Evolutionary conservation across 768 basidiomycete genomes (phyloP).

Genomic region (Astraeus odoratus): DNA sequence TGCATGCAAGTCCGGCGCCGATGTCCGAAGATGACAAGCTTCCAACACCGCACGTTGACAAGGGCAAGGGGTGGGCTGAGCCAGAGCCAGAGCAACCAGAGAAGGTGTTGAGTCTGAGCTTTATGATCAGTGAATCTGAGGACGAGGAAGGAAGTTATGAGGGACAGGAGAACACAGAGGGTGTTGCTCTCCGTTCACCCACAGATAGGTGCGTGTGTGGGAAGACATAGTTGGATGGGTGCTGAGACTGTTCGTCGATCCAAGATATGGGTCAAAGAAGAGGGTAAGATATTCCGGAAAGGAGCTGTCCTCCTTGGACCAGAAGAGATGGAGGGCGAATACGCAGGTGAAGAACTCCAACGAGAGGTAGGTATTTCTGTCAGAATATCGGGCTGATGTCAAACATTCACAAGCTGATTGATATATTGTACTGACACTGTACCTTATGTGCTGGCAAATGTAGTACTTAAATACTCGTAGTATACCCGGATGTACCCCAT

Average conservation of each 20-base stretch:
- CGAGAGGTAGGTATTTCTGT: conserved; percentile 47
- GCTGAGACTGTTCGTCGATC: conserved; percentile 38
- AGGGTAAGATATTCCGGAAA: conserved; percentile 94
- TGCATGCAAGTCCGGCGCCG: conserved; percentile 2
- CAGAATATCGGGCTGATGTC: too few relatives aligned
- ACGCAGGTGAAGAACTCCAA: conserved; percentile 82
- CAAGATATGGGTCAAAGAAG: conserved; percentile 82
- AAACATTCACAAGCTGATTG: too few relatives aligned
- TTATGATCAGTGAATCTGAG: conserved; percentile 46
- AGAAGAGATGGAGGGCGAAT: conserved; percentile 87
- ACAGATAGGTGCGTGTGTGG: conserved; percentile 38
- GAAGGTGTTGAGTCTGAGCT: conserved; percentile 66
- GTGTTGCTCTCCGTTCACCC: conserved; percentile 9
- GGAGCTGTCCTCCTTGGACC: conserved; percentile 72
- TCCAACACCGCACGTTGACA: conserved; percentile 63
- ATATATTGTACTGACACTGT: too few relatives aligned
- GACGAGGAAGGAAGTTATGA: conserved; percentile 41
- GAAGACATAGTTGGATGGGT: background rate
- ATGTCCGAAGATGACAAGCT: conserved; percentile 26
- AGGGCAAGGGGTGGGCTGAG: conserved; percentile 70
- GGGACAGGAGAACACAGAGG: conserved; percentile 31
- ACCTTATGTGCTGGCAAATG: too few relatives aligned
- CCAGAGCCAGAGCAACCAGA: conserved; percentile 63
- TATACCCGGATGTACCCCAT: too few relatives aligned
- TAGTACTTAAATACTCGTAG: too few relatives aligned